phyloP scores from a whole-genome alignment of 768 basidiomycete genomes.

The Naganishia vishniacii region DNA sequence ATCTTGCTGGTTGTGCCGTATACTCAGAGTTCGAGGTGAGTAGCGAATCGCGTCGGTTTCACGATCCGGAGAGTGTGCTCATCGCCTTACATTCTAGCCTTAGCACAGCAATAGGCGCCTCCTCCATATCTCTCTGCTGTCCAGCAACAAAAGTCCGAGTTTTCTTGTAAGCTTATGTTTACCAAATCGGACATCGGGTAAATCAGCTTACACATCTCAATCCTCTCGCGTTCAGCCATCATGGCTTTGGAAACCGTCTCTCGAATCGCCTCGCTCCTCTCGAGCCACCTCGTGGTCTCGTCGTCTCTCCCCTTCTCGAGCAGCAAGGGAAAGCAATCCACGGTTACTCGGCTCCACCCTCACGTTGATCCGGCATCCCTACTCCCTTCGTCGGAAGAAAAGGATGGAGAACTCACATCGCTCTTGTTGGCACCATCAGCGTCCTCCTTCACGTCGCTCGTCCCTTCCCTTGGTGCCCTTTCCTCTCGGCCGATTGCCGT shows the following conservation, averaged over 20 bases:
- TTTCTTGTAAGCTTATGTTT: no score
- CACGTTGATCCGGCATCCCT: conserved; percentile 25
- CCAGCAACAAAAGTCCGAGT: no score
- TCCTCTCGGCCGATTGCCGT: conserved; percentile 28
- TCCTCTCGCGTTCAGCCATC: not conserved
- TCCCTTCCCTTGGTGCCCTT: conserved; percentile 30
- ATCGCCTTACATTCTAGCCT: no score
- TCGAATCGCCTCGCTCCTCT: conserved; percentile 24
- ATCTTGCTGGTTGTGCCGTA: not conserved
- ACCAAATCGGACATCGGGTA: no score
- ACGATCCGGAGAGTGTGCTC: no score
- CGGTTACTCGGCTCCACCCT: conserved; percentile 22
- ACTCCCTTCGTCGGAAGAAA: not conserved
- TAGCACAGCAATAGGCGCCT: no score
- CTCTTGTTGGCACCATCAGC: conserved; percentile 26
- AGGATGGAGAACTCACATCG: conserved; percentile 23
- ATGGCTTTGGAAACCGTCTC: conserved; percentile 27
- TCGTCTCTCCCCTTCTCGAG: conserved; percentile 24
- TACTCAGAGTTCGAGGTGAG: conserved; percentile 1
- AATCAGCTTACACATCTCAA: no score
- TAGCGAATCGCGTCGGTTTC: not conserved
- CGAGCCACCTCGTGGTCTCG: conserved; percentile 28
- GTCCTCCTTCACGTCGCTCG: conserved; percentile 24
- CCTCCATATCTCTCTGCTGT: no score
- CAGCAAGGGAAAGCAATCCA: conserved; percentile 11